Conservation (phyloP, 148 eudicot genomes). For the Vaccinium corymbosum region DNA sequence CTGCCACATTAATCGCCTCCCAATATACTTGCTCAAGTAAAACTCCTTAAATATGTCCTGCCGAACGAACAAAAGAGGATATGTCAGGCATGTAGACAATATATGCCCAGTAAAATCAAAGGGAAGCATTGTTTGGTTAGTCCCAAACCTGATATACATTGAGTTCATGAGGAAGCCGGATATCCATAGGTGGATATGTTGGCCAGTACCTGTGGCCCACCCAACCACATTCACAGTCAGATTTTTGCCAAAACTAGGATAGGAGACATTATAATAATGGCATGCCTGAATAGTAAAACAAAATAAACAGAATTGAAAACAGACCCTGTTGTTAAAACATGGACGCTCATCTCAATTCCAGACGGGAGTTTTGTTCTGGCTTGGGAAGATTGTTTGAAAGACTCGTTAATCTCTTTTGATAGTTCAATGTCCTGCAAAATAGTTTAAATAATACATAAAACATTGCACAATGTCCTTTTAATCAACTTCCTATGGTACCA, state of each 20-base stretch:
- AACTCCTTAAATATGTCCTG: conserved; percentile 97
- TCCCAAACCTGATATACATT: conserved; percentile 91
- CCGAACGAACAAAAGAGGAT: conserved; percentile 13
- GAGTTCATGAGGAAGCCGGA: conserved; percentile 89
- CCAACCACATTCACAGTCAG: conserved; percentile 14
- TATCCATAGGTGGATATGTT: conserved; percentile 96
- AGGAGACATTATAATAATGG: neutral
- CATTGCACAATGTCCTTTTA: neutral
- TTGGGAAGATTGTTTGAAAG: conserved; percentile 95
- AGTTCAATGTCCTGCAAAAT: conserved; percentile 81
- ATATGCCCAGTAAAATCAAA: neutral
- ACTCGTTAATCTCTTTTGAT: conserved; percentile 94
- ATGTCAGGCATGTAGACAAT: neutral
- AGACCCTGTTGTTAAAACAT: conserved; percentile 94
- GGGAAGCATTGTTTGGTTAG: conserved; percentile 5
- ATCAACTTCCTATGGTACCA: neutral
- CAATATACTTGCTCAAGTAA: conserved; percentile 90
- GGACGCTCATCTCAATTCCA: conserved; percentile 98
- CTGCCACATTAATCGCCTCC: conserved; percentile 98
- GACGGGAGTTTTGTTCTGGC: conserved; percentile 95
- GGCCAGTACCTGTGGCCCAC: conserved; percentile 86
- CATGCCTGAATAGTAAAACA: neutral
- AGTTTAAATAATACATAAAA: neutral
- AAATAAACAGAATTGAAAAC: conserved; percentile 9
- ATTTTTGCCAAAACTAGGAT: neutral